These are phyloP conservation scores for Conringia planisiliqua DNA, from an alignment of 345 rosid species.

Conservation along the genomic window DNA sequence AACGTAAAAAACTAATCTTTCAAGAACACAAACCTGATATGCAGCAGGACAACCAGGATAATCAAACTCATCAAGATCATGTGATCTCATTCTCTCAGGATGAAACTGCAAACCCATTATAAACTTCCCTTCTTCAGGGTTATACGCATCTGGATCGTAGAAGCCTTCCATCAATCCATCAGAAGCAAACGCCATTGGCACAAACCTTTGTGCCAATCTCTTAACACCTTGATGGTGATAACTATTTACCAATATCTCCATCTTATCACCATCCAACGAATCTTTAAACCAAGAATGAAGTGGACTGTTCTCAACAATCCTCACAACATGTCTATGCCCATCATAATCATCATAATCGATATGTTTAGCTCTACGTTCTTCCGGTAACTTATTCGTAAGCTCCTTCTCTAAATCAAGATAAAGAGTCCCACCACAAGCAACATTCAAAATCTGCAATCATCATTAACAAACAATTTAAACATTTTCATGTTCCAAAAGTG, in stretches of 20 bases:
- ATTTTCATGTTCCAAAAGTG: neutral
- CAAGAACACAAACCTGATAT: conserved; percentile 45
- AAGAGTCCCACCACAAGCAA: conserved; percentile 85
- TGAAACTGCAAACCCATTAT: conserved; percentile 70
- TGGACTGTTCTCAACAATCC: conserved; percentile 47
- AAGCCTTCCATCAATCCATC: conserved; percentile 70
- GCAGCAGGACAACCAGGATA: conserved; percentile 64
- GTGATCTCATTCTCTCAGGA: conserved; percentile 62
- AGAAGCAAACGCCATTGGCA: conserved; percentile 63
- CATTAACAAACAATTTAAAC: neutral
- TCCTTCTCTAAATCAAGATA: conserved; percentile 71
- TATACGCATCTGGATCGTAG: conserved; percentile 58
- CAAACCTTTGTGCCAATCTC: conserved; percentile 55
- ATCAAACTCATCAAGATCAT: conserved; percentile 50
- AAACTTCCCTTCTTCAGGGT: conserved; percentile 63
- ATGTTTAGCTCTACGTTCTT: conserved; percentile 35
- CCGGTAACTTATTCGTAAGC: conserved; percentile 34
- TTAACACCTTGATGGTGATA: conserved; percentile 70
- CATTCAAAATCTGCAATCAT: conserved; percentile 57
- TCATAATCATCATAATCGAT: conserved; percentile 56
- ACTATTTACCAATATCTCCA: conserved; percentile 69
- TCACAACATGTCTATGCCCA: conserved; percentile 56
- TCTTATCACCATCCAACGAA: conserved; percentile 40
- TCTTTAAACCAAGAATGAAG: conserved; percentile 62
- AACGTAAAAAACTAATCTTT: neutral